Conservation (phyloP, 1,284 basidiomycete genomes). For the Rhizoctonia solani region DNA sequence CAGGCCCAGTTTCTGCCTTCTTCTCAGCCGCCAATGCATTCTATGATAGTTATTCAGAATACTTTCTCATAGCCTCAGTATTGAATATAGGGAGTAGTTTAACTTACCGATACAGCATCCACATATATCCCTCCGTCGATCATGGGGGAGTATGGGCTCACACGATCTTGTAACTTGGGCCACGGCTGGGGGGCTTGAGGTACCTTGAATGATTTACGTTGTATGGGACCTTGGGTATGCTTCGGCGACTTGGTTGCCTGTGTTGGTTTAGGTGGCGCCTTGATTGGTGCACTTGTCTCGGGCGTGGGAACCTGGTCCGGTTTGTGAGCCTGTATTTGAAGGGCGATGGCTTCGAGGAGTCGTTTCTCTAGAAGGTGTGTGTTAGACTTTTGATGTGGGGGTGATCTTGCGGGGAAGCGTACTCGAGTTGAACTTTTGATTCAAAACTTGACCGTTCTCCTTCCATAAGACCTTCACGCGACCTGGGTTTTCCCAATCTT, state of each 20-base stretch:
- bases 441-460: conserved; percentile 74
- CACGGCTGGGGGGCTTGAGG: conserved; percentile 27
- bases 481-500: conserved; percentile 96
- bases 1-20: conserved; percentile 27
- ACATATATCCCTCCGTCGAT: conserved; percentile 21
- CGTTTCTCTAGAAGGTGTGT: conserved; percentile 69
- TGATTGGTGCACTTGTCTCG: conserved; percentile 28
- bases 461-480: conserved; percentile 90
- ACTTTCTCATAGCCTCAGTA: too few species aligned
- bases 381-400: conserved; percentile 12
- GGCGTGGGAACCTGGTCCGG: conserved; percentile 68
- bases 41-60: conserved; percentile 48
- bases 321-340: conserved; percentile 74
- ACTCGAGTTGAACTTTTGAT: conserved; percentile 80
- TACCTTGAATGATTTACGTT: conserved; percentile 25
- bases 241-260: background rate
- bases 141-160: conserved; percentile 40
- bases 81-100: too few species aligned
- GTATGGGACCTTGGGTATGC: background rate
- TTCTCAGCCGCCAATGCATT: conserved; percentile 30
- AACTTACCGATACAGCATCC: conserved; percentile 44
- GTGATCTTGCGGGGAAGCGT: conserved; percentile 45
- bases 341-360: conserved; percentile 73
- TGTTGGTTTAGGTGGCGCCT: conserved; percentile 19
- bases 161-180: conserved; percentile 42